Conservation (phyloP, 2,329 filamentous ascomycete species). For the Stagonosporopsis tanaceti region DNA sequence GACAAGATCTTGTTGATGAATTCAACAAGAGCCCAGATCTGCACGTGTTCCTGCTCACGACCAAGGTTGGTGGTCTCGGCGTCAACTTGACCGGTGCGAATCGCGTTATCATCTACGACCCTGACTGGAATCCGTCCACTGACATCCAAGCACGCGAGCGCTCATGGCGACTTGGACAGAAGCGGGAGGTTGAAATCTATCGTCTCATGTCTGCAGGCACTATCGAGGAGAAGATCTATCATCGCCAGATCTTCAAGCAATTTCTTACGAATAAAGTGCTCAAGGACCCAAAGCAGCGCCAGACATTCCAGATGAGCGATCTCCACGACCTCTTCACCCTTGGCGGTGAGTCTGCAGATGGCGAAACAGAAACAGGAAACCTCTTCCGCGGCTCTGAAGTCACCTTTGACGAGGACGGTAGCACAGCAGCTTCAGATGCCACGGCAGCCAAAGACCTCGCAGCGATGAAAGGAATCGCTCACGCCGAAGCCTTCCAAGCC, state of each 20-base stretch:
- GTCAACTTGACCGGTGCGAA: conserved; percentile 95
- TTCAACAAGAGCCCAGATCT: conserved; percentile 85
- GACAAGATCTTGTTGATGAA: conserved; percentile 89
- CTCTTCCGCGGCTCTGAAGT: conserved; percentile 91
- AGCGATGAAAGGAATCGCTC: conserved; percentile 53
- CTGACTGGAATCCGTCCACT: conserved; percentile 98
- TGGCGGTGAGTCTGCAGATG: conserved; percentile 67
- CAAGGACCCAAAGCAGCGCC: conserved; percentile 90
- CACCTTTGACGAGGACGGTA: conserved; percentile 57
- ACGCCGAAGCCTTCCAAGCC: conserved; percentile 54
- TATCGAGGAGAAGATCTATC: conserved; percentile 99
- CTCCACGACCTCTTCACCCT: conserved; percentile 91
- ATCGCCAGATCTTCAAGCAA: conserved; percentile 98
- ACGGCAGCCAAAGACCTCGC: conserved; percentile 42
- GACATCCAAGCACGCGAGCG: conserved; percentile 94
- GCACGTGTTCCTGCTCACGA: conserved; percentile 91
- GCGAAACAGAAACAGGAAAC: conserved; percentile 81
- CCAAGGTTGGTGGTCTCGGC: conserved; percentile 91
- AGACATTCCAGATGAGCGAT: conserved; percentile 88
- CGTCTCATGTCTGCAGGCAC: conserved; percentile 97
- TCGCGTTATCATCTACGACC: conserved; percentile 97
- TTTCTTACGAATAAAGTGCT: conserved; percentile 97
- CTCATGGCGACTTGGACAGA: conserved; percentile 95
- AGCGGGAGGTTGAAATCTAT: conserved; percentile 93
- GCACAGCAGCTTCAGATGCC: conserved; percentile 25